Conservation (phyloP, 371 early-diverging fungal genomes). For the Mucor sp. region DNA sequence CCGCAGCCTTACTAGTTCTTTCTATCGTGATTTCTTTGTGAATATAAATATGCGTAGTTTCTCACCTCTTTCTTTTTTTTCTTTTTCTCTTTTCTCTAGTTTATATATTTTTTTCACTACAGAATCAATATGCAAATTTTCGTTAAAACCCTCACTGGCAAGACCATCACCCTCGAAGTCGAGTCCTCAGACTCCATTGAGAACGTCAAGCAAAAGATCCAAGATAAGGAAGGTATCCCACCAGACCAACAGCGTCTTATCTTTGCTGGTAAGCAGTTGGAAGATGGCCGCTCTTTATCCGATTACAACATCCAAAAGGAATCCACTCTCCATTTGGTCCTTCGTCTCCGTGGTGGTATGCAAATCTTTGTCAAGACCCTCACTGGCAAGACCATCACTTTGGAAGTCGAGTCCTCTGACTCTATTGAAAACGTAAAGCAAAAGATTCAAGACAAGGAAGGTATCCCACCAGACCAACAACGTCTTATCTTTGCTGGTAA, state of each 20-base stretch:
- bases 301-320: constrained; percentile 91
- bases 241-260: constrained; percentile 99
- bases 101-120: constrained; percentile 4
- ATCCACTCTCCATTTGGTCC: constrained; percentile 95
- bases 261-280: constrained; percentile 99
- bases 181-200: constrained; percentile 95
- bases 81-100: not conserved
- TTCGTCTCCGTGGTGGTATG: constrained; percentile 94
- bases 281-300: constrained; percentile 92
- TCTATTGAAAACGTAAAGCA: constrained; percentile 92
- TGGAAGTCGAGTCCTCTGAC: constrained; percentile 79
- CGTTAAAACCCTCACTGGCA: constrained; percentile 90
- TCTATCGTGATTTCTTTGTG: not conserved
- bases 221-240: constrained; percentile 98
- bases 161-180: constrained; percentile 96
- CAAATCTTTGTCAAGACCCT: constrained; percentile 88
- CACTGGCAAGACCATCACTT: constrained; percentile 85
- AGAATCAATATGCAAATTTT: constrained; percentile 74
- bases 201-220: constrained; percentile 97
- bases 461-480: constrained; percentile 99
- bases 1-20: constrained; percentile 10
- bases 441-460: constrained; percentile 98
- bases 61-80: not conserved
- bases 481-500: constrained; percentile 99
- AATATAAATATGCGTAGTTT: not conserved